Conservation (phyloP, 306 rosid species). For the Gynostemma pentaphyllum region DNA sequence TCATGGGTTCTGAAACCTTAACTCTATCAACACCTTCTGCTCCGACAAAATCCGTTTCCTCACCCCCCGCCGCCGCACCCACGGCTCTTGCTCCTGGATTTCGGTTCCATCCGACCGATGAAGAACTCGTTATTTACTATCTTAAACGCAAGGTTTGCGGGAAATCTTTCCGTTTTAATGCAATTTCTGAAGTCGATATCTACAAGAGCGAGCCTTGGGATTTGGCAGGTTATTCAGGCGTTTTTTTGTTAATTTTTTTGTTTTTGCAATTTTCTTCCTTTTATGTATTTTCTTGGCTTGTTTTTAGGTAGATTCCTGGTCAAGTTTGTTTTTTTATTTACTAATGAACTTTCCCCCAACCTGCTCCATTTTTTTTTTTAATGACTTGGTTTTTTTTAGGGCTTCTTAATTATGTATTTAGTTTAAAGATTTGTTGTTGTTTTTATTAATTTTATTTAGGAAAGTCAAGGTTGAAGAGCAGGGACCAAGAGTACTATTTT, state of each 20-base stretch:
- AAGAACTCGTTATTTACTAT: constrained; percentile 88
- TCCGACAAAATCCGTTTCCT: constrained; percentile 7
- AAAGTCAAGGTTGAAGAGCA: constrained; percentile 90
- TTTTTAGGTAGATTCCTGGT: background rate
- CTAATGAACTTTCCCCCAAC: background rate
- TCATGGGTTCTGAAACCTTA: constrained; percentile 62
- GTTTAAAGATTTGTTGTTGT: constrained; percentile 1
- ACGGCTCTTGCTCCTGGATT: constrained; percentile 94
- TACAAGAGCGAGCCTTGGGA: constrained; percentile 98
- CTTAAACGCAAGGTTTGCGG: constrained; percentile 84
- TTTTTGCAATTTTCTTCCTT: background rate
- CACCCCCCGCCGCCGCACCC: constrained; percentile 34
- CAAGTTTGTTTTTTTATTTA: background rate
- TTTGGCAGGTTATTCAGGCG: constrained; percentile 48
- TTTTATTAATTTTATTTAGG: constrained; percentile 24
- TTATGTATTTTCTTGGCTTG: background rate
- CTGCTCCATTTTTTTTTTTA: background rate
- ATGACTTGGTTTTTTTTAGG: background rate
- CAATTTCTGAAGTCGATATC: constrained; percentile 84
- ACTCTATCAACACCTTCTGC: constrained; percentile 19
- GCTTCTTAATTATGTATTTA: background rate
- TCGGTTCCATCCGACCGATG: constrained; percentile 96
- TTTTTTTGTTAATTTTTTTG: background rate
- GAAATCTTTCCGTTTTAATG: constrained; percentile 73
- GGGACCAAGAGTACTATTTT: constrained; percentile 98